A percentile compares a stretch with the other conserved stretches of the same genome.
Evolutionary conservation across 169 alveolate genomes (phyloP).

Genomic region (Theileria sp.): DNA sequence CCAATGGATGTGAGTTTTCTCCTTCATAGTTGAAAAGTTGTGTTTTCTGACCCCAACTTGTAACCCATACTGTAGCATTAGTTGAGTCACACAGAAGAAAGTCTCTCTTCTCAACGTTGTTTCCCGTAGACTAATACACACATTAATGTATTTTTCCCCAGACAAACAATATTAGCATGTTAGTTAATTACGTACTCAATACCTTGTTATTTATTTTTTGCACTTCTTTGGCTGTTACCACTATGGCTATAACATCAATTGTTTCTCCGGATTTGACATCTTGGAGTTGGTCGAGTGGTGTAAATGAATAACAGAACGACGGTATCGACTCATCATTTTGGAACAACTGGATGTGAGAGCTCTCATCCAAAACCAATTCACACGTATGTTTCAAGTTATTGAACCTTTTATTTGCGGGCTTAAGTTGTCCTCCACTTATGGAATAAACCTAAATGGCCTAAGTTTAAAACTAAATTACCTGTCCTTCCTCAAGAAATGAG

Average conservation of each 20-base stretch:
- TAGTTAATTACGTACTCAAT: not conserved
- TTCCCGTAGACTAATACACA: conserved; percentile 62
- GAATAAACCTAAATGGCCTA: conserved; percentile 55
- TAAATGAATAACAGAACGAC: conserved; percentile 60
- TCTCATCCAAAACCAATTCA: conserved; percentile 72
- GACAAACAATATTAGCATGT: not conserved
- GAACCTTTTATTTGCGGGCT: conserved; percentile 73
- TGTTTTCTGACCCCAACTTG: conserved; percentile 71
- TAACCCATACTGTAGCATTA: conserved; percentile 66
- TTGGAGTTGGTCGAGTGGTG: conserved; percentile 63
- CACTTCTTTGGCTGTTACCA: conserved; percentile 19
- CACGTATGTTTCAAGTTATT: conserved; percentile 70
- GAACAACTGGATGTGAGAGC: conserved; percentile 65
- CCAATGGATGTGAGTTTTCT: conserved; percentile 44
- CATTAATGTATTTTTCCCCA: conserved; percentile 2
- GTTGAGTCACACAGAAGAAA: conserved; percentile 61
- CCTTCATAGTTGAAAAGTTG: conserved; percentile 16
- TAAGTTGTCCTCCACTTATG: conserved; percentile 74
- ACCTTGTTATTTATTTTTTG: conserved; percentile 52
- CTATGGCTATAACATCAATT: conserved; percentile 73
- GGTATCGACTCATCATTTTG: conserved; percentile 72
- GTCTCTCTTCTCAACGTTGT: conserved; percentile 68
- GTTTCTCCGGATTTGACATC: conserved; percentile 57
- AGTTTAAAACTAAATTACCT: conserved; percentile 16
- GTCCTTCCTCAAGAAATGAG: conserved; percentile 71